Evolutionary conservation across 768 basidiomycete genomes (phyloP).

Genomic region (Cystofilobasidium macerans): DNA sequence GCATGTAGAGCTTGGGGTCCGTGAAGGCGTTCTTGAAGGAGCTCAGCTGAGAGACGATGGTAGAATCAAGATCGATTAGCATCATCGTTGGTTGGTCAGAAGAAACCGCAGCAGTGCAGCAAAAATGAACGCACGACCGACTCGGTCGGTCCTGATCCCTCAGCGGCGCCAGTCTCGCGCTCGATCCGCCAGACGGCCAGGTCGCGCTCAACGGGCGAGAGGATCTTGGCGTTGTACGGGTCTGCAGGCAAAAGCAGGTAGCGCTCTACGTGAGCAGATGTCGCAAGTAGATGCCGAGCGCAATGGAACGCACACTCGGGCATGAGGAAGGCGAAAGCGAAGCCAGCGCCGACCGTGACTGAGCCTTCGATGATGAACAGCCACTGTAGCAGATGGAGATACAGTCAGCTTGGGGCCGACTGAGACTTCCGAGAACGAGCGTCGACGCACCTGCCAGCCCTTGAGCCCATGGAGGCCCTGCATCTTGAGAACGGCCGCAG

Average conservation of each 20-base stretch:
- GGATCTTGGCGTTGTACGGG: constrained; percentile 28
- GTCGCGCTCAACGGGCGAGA: constrained; percentile 26
- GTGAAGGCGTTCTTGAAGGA: not conserved
- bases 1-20: constrained; percentile 26
- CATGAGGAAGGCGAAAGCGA: constrained; percentile 19
- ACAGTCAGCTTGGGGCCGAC: too few species aligned
- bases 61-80: too few species aligned
- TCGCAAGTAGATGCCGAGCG: constrained; percentile 10
- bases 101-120: too few species aligned
- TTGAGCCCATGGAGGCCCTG: constrained; percentile 17
- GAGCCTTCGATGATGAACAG: constrained; percentile 11
- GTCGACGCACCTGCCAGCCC: constrained; percentile 11
- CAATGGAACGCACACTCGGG: constrained; percentile 25
- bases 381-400: not conserved
- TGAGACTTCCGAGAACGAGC: not conserved
- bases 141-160: not conserved
- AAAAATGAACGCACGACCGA: too few species aligned
- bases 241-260: constrained; percentile 19
- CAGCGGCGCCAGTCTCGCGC: constrained; percentile 26
- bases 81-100: too few species aligned
- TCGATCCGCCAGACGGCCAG: constrained; percentile 30
- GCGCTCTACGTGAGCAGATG: constrained; percentile 9
- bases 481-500: constrained; percentile 12
- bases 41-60: constrained; percentile 16
- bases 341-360: constrained; percentile 23